Evolutionary conservation across 1,139 yeast genomes (phyloP).

Genomic region (Magnusiomyces magnusii): DNA sequence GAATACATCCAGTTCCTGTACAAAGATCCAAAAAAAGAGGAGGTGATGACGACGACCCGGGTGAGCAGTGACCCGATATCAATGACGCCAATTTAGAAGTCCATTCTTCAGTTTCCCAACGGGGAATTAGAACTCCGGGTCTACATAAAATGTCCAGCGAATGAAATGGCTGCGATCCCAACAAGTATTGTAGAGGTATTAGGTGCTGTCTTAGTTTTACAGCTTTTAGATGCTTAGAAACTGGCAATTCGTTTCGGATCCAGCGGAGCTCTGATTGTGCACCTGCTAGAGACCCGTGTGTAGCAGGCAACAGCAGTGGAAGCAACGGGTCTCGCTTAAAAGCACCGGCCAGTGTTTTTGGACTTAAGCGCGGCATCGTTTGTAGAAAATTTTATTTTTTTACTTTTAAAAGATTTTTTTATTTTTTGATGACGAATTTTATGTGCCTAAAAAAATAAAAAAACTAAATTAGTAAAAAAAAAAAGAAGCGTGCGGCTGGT

Average conservation of each 20-base stretch:
- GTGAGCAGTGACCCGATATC: neutral
- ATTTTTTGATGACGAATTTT: no score
- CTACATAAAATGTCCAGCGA: conserved; percentile 50
- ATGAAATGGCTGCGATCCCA: conserved; percentile 87
- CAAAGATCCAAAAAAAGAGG: conserved; percentile 75
- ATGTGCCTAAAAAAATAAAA: no score
- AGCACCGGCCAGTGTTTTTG: conserved; percentile 15
- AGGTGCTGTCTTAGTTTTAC: conserved; percentile 31
- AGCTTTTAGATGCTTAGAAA: conserved; percentile 20
- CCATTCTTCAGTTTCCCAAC: conserved; percentile 98
- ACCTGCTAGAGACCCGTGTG: conserved; percentile 19
- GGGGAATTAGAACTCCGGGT: conserved; percentile 70
- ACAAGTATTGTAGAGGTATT: conserved; percentile 73
- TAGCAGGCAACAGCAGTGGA: conserved; percentile 22
- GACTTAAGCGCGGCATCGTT: conserved; percentile 18
- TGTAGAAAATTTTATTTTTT: neutral
- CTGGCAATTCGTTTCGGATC: conserved; percentile 39
- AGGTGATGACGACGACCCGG: conserved; percentile 19
- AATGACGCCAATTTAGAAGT: conserved; percentile 36
- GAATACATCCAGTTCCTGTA: conserved; percentile 88
- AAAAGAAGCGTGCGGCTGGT: no score
- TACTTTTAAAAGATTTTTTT: neutral
- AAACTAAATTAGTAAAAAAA: no score
- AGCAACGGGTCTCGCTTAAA: conserved; percentile 18
- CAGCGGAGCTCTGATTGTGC: conserved; percentile 44